A percentile compares a stretch with the other conserved stretches of the same genome.
phyloP scores from a whole-genome alignment of 345 rosid species.

The Sapria himalayana region DNA sequence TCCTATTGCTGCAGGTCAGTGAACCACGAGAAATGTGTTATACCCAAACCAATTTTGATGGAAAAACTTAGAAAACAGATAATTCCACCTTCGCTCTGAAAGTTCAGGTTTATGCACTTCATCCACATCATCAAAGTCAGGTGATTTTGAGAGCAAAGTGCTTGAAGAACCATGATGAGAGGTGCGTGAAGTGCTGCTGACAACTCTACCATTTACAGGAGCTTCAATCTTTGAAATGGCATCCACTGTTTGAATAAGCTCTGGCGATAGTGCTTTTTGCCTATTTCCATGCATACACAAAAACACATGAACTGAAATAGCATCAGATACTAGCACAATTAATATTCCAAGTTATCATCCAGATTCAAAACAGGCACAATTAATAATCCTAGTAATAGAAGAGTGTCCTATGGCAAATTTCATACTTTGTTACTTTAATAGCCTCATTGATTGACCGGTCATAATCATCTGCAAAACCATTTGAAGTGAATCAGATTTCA shows the following conservation, averaged over 20 bases:
- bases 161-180: slow-evolving; percentile 27
- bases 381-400: too few species aligned
- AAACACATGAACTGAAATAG: too few species aligned
- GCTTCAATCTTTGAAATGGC: slow-evolving; percentile 39
- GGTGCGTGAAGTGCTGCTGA: slow-evolving; percentile 24
- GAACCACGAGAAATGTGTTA: too few species aligned
- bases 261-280: slow-evolving; percentile 76
- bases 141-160: slow-evolving; percentile 30
- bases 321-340: too few species aligned
- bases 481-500: slow-evolving; percentile 6
- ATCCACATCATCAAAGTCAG: slow-evolving; percentile 48
- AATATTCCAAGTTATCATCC: too few species aligned
- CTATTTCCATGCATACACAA: too few species aligned
- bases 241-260: slow-evolving; percentile 45
- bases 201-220: slow-evolving; percentile 47
- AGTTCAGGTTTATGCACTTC: slow-evolving; percentile 30
- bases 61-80: background rate
- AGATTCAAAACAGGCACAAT: too few species aligned
- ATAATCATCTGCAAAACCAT: slow-evolving; percentile 72
- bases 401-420: slow-evolving; percentile 1
- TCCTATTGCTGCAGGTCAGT: slow-evolving; percentile 35
- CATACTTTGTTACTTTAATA: slow-evolving; percentile 83
- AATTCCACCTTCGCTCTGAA: slow-evolving; percentile 53
- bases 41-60: slow-evolving; percentile 5
- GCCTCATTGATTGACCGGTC: slow-evolving; percentile 97